phyloP scores from a whole-genome alignment of 2,329 filamentous ascomycete species.

The Microsporum canis region DNA sequence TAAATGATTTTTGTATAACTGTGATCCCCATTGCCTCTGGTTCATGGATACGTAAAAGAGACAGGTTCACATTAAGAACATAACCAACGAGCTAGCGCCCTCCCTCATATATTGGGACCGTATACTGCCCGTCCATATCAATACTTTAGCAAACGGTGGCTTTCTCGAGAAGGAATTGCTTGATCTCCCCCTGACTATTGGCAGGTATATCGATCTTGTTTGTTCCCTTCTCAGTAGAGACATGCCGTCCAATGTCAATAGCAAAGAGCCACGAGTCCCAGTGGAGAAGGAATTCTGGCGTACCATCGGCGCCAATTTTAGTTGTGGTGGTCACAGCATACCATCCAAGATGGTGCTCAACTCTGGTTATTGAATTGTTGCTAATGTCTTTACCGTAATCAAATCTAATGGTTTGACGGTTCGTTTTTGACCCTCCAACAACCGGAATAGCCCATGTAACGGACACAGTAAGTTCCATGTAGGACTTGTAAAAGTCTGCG shows the following conservation, averaged over 20 bases:
- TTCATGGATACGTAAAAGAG: no score
- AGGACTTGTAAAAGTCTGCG: neutral
- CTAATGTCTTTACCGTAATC: neutral
- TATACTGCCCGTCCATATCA: no score
- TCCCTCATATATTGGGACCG: no score
- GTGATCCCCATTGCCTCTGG: no score
- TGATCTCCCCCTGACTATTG: neutral
- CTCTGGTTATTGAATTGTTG: neutral
- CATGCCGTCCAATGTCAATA: neutral
- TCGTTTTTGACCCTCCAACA: neutral
- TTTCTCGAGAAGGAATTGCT: neutral
- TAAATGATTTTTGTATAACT: no score
- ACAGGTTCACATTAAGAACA: no score
- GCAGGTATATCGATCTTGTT: neutral
- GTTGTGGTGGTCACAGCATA: neutral
- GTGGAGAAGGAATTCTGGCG: neutral
- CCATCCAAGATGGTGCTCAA: neutral
- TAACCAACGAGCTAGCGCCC: no score
- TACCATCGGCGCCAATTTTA: neutral
- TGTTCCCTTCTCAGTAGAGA: neutral
- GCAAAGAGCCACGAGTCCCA: neutral
- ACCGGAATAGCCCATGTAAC: neutral
- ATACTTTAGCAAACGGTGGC: neutral
- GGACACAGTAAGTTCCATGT: neutral
- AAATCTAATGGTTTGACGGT: neutral